phyloP scores from a whole-genome alignment of 1,284 basidiomycete genomes.

The Leccinum fallax region DNA sequence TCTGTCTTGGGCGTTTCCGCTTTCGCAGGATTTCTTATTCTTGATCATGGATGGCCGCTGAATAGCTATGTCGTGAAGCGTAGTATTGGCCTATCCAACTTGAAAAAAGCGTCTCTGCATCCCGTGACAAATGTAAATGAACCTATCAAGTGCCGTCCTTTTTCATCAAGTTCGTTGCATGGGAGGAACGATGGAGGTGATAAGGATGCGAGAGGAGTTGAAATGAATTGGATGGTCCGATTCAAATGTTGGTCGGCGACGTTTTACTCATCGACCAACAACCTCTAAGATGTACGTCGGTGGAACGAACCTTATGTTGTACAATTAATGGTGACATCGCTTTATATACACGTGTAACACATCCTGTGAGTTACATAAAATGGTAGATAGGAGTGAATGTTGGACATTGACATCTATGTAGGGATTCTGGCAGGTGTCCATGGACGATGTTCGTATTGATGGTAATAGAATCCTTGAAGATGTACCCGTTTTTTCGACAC shows the following conservation, averaged over 20 bases:
- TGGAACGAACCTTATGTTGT: too few relatives aligned
- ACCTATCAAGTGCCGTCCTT: constrained; percentile 73
- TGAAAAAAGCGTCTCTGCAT: constrained; percentile 67
- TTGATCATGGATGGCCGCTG: constrained; percentile 74
- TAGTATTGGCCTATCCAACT: constrained; percentile 56
- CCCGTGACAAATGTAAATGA: constrained; percentile 82
- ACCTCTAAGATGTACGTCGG: too few relatives aligned
- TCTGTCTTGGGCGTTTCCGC: constrained; percentile 77
- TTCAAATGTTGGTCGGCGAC: constrained; percentile 49
- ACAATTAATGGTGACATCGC: too few relatives aligned
- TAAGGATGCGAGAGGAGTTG: constrained; percentile 57
- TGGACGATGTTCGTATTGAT: too few relatives aligned
- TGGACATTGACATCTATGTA: too few relatives aligned
- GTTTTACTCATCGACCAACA: too few relatives aligned
- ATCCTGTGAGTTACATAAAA: too few relatives aligned
- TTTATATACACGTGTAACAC: too few relatives aligned
- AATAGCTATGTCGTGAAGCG: constrained; percentile 67
- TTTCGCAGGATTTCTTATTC: constrained; percentile 82
- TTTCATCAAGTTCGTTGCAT: constrained; percentile 88
- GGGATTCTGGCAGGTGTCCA: too few relatives aligned
- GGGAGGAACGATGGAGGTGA: constrained; percentile 77
- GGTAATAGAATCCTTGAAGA: too few relatives aligned
- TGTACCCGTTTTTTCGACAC: too few relatives aligned
- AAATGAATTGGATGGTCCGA: constrained; percentile 64
- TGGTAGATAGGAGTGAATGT: too few relatives aligned